Base-by-base conservation (phyloP, 192 early-diverging fungal genomes). In the Backusella westeae region DNA sequence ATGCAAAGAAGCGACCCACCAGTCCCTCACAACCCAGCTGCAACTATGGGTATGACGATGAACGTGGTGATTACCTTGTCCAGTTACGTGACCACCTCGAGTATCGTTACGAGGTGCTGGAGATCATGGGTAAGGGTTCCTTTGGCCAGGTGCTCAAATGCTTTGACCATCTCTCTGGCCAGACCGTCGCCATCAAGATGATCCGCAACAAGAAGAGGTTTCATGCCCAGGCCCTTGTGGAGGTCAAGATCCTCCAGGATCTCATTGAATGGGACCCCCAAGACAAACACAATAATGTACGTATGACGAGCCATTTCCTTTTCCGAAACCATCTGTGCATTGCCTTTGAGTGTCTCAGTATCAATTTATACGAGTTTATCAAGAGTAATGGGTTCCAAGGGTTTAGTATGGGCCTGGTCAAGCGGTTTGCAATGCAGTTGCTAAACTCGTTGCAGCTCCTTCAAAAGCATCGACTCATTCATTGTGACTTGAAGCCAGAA, bases 311-410 rank as follows among this genome's bases (percentile, higher is more conserved):
- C 29, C 88, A 90, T 79, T 98, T 98, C 81, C 88, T 94, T 69
- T 98, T 98, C 89, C 90, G 97, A 59, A 94, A 91, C 75, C 97
- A 98, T 84, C 82, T 98, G 70, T 97, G 96, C 78, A 96, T 98
- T 70, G 94, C 93, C 1, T 95, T 94, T 82, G 97, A 98, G 80
- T 87, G 96, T 56, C 87, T 98, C 38, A 94, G 93, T 34, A 91
- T 94, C 68, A 98, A 98, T 67, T 83, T 98, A 72, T 98, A 98
- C 83, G 97, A 98, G 77, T 96, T 95, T 87, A 89, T 98, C 63
- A 96, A 96, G 85, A 92, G 89, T n/a, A 93, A 95, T 75, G 86
- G 90, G 52, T 97, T 97, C 84, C 85, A 92, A n/a, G 97, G 97
- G 6, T 94, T 94, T 34, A 89, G 90, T 81, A 78, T 93, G 71